These are phyloP conservation scores for Penicillium sp. DNA, from an alignment of 2,329 filamentous ascomycete species.

Conservation along the genomic window DNA sequence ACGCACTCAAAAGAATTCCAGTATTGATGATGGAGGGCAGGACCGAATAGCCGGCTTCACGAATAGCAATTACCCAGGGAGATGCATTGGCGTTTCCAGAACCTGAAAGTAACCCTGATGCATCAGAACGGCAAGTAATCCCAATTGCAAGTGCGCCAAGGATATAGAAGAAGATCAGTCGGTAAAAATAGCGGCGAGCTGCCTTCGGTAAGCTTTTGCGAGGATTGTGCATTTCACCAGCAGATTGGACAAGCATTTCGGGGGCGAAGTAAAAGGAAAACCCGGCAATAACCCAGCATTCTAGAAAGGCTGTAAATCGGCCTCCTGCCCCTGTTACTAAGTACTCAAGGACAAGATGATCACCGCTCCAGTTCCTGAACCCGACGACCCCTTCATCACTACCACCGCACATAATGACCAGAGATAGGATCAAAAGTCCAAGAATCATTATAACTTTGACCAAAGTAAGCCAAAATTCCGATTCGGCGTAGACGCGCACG, in stretches of 20 bases:
- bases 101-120: constrained; percentile 43
- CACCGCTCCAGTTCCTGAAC: constrained; percentile 49
- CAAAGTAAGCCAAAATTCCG: constrained; percentile 51
- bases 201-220: constrained; percentile 57
- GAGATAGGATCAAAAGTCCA: constrained; percentile 49
- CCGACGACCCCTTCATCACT: constrained; percentile 49
- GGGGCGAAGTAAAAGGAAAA: constrained; percentile 55
- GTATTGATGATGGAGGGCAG: constrained; percentile 71
- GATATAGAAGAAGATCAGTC: constrained; percentile 59
- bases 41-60: constrained; percentile 57
- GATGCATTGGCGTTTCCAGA: constrained; percentile 51
- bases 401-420: constrained; percentile 55
- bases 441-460: constrained; percentile 51
- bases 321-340: constrained; percentile 45
- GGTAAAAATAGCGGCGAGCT: constrained; percentile 56
- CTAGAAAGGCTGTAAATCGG: constrained; percentile 50
- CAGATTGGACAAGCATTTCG: constrained; percentile 53
- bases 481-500: constrained; percentile 50
- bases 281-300: constrained; percentile 47
- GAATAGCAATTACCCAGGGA: constrained; percentile 41
- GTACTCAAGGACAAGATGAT: constrained; percentile 46
- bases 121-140: constrained; percentile 55
- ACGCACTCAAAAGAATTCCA: constrained; percentile 70
- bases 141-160: constrained; percentile 56
- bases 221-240: constrained; percentile 56